Percentiles rank a stretch among this genome's conserved stretches.
phyloP scores from a whole-genome alignment of 371 early-diverging fungal species.

The Syncephalastrum sp. region DNA sequence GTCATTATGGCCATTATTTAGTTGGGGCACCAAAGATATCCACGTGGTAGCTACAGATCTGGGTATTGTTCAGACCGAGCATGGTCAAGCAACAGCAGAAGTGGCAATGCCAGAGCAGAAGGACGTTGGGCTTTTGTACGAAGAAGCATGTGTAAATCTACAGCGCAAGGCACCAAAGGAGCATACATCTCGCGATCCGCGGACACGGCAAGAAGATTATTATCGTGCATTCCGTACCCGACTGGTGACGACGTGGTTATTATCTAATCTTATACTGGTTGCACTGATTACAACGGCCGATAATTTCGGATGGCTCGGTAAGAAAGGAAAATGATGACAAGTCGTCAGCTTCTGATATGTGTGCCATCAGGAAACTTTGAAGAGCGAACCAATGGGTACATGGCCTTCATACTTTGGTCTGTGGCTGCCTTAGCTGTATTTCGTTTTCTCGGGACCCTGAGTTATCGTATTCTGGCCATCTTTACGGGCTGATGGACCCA shows the following conservation, averaged over 20 bases:
- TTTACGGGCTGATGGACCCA: conserved; percentile 32
- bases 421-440: conserved; percentile 72
- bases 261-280: conserved; percentile 75
- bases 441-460: conserved; percentile 71
- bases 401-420: conserved; percentile 83
- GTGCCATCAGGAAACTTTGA: conserved; percentile 20
- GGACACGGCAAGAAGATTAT: conserved; percentile 83
- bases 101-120: conserved; percentile 63
- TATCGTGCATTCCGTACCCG: conserved; percentile 84
- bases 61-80: conserved; percentile 49
- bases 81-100: conserved; percentile 37
- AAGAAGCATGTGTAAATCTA: conserved; percentile 58
- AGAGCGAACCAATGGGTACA: conserved; percentile 56
- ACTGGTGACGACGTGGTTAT: conserved; percentile 82
- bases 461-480: conserved; percentile 61
- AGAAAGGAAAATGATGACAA: neutral
- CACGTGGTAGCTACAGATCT: conserved; percentile 41
- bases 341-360: neutral
- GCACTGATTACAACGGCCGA: conserved; percentile 47
- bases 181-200: conserved; percentile 61
- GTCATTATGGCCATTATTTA: conserved; percentile 2
- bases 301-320: conserved; percentile 27
- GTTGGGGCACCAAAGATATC: conserved; percentile 95
- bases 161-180: conserved; percentile 23
- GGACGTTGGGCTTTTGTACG: conserved; percentile 70